These are phyloP conservation scores for Kitagawia praeruptora DNA, from an alignment of 129 eudicot genomes.

Conservation along the genomic window DNA sequence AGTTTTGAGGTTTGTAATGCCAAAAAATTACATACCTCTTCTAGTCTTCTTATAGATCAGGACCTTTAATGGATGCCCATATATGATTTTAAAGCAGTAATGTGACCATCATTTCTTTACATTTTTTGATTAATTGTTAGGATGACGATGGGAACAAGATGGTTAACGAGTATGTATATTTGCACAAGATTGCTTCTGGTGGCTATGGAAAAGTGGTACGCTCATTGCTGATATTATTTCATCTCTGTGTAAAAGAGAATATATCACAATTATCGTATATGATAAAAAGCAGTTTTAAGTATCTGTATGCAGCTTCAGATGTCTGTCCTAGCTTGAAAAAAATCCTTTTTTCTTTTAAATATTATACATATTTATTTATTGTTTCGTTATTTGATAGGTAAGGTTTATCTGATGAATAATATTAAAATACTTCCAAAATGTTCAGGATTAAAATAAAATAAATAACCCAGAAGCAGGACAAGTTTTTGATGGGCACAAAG, in stretches of 20 bases:
- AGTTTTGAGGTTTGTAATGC: neutral
- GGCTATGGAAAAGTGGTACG: constrained; percentile 98
- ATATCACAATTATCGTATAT: constrained; percentile 1
- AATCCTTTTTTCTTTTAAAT: too few species aligned
- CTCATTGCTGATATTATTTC: constrained; percentile 11
- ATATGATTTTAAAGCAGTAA: neutral
- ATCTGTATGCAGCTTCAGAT: too few species aligned
- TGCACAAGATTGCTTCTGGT: constrained; percentile 76
- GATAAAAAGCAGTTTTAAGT: too few species aligned
- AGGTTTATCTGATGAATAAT: too few species aligned
- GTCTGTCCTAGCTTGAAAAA: too few species aligned
- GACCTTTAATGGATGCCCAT: neutral
- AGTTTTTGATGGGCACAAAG: too few species aligned
- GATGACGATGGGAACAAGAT: constrained; percentile 85
- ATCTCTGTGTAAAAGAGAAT: neutral
- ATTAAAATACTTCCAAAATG: too few species aligned
- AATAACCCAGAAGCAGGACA: too few species aligned
- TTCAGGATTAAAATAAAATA: too few species aligned
- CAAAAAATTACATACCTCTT: neutral
- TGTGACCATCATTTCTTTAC: too few species aligned
- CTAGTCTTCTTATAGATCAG: neutral
- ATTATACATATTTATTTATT: too few species aligned
- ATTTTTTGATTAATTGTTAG: constrained; percentile 21
- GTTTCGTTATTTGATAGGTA: too few species aligned
- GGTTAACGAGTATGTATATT: constrained; percentile 80